Evolutionary conservation across 371 early-diverging fungal genomes (phyloP), one percentile per base, ranked within the genome.

Genomic region (Paraphysoderma sedebokerense): DNA sequence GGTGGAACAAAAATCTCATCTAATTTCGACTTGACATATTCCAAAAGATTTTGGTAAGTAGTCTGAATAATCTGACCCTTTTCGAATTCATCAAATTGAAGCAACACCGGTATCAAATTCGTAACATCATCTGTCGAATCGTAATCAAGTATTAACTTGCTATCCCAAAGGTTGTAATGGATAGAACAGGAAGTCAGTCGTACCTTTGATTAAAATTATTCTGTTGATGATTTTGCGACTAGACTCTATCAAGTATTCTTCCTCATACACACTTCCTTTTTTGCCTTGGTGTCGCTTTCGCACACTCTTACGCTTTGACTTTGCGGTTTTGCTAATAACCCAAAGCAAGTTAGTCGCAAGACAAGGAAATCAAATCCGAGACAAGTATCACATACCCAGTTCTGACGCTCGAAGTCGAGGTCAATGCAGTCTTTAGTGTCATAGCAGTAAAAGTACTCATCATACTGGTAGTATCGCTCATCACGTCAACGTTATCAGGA

Each of bases 381-480:
- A 39, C 33, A 48, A 49, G 17, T 24, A 37, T 3, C 48, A 49
- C 54, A 54, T 65, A 58, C 66, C 67, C 52, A 51, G 68, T 52
- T 50, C 65, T 62, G 17, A 66, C 60, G 12, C 76, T 70, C 5
- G 66, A 62, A 23, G 67, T 66, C 1, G 76, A 68, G 15, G 72
- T 56, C 23, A 72, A 62, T 9, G 81, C 69, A 27, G 73, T 66
- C 6, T 76, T 74, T 12, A 60, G 61, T 15, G 85, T 85, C 50
- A 79, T 77, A 30, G 77, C 73, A 42, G 84, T 82, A 55, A 83
- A 81, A 42, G 80, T 77, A 54, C 85, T 87, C 36, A 80, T 81
- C 85, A 88, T 85, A 12, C 88, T 85, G 1, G 88, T 82, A 1
- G 92, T 87, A 52, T 90, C 91, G 0, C 87, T 87, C 66, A 87